These are phyloP conservation scores for Myxozyma kluyveri DNA, from an alignment of 805 yeast genomes.

Conservation along the genomic window DNA sequence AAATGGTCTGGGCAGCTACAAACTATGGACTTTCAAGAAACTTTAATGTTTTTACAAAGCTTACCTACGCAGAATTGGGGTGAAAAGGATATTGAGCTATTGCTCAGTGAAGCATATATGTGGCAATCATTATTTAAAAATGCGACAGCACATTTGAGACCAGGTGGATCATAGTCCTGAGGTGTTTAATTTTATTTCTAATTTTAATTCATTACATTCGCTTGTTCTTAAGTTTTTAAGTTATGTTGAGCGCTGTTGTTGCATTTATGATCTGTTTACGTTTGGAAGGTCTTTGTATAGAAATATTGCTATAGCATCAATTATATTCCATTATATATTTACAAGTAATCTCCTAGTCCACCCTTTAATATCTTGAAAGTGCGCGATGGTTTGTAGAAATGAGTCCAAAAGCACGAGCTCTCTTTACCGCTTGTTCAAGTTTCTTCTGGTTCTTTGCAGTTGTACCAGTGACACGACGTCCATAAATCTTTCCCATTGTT, in stretches of 20 bases:
- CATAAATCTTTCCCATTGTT: constrained; percentile 68
- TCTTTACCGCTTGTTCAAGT: constrained; percentile 68
- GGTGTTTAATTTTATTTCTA: too few relatives aligned
- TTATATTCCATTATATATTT: too few relatives aligned
- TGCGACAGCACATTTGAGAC: constrained; percentile 74
- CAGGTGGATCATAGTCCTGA: constrained; percentile 15
- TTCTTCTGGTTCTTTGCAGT: constrained; percentile 61
- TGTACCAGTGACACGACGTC: constrained; percentile 64
- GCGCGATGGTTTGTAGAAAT: constrained; percentile 37
- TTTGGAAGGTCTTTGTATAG: too few relatives aligned
- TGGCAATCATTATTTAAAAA: constrained; percentile 93
- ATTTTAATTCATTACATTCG: too few relatives aligned
- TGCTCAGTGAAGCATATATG: constrained; percentile 91
- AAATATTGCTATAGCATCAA: too few relatives aligned
- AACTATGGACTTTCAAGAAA: constrained; percentile 90
- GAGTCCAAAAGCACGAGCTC: constrained; percentile 72
- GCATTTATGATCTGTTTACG: too few relatives aligned
- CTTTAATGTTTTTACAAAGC: constrained; percentile 84
- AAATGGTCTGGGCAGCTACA: constrained; percentile 78
- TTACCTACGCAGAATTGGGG: constrained; percentile 85
- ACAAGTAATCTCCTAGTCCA: too few relatives aligned
- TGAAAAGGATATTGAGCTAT: constrained; percentile 84
- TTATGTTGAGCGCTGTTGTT: too few relatives aligned
- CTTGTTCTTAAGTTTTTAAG: too few relatives aligned
- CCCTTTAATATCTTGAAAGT: constrained; percentile 8